phyloP scores from a whole-genome alignment of 1,284 basidiomycete species.

The Takashimella koratensis region DNA sequence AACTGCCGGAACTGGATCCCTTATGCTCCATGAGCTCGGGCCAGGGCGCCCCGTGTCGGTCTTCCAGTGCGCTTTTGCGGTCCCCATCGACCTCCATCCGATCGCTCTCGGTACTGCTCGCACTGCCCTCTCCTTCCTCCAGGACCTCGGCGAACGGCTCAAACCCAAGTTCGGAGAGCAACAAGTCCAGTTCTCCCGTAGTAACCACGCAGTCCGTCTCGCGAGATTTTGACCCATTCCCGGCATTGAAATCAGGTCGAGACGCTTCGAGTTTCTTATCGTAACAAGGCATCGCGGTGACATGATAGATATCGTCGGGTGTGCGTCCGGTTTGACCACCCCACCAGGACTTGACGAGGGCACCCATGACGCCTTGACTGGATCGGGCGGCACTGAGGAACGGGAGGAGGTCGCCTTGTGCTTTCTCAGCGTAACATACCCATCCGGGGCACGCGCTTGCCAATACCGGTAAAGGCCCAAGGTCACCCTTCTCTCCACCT shows the following conservation, averaged over 20 bases:
- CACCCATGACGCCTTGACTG: constrained; percentile 91
- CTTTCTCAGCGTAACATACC: constrained; percentile 99
- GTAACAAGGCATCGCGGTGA: constrained; percentile 98
- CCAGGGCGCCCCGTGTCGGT: constrained; percentile 43
- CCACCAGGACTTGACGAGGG: constrained; percentile 83
- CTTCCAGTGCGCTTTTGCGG: neutral
- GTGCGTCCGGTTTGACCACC: constrained; percentile 62
- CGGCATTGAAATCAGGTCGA: constrained; percentile 66
- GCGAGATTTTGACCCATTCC: constrained; percentile 66
- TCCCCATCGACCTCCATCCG: neutral
- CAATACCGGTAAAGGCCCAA: constrained; percentile 70
- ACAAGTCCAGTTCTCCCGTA: constrained; percentile 85
- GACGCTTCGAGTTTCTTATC: constrained; percentile 99
- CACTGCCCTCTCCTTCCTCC: constrained; percentile 50
- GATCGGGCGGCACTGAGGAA: constrained; percentile 86
- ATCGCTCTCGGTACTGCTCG: constrained; percentile 3
- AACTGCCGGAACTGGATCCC: constrained; percentile 90
- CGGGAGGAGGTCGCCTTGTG: constrained; percentile 88
- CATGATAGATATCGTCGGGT: constrained; percentile 84
- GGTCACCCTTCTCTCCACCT: constrained; percentile 4
- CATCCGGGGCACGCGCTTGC: constrained; percentile 97
- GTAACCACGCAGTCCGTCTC: constrained; percentile 98
- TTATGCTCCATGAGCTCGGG: constrained; percentile 73
- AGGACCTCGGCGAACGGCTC: constrained; percentile 62
- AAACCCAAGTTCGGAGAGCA: constrained; percentile 79